Evolutionary conservation across 139 green algal species (phyloP), one percentile per base, ranked within the genome.

Genomic region (Ulvella scutata): DNA sequence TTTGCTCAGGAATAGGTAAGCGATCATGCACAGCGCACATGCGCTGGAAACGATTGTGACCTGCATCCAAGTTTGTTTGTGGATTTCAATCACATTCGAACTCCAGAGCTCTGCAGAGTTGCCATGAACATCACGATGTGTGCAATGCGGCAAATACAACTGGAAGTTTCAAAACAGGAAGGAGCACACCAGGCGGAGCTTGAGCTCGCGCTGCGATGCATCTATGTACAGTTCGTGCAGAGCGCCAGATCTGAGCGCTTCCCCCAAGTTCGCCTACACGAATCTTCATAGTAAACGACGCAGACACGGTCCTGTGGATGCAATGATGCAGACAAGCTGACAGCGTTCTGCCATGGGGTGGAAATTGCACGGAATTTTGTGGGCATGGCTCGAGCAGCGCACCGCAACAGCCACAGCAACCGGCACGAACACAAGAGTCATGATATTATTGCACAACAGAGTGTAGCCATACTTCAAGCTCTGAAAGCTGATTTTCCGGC

Each of bases 1-100:
- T 17, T 76, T 85, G 28, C 88, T 86, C 3, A 91, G 83, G 13
- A 95, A 72, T 43, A 90, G 80, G 77, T 91, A 96, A 35, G 76
- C 74, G 4, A 86, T 84, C 28, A 83, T 80, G 3, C 80, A 77
- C 34, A 97, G 77, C n/a, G 90, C 43, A n/a, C 85, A 75, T 39
- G 82, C 82, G 67, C 82, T 88, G 4, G 35, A 34, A 29, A 92
- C 78, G 38, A 93, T 90, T 0, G 87, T 90, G 9, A 93, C 80
- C 89, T 93, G 83, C 72, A 82, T n/a, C n/a, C n/a, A n/a, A n/a
- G n/a, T n/a, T n/a, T n/a, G n/a, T n/a, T n/a, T n/a, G n/a, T n/a
- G n/a, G n/a, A n/a, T n/a, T n/a, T n/a, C n/a, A n/a, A n/a, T n/a
- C n/a, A n/a, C n/a, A n/a, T n/a, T n/a, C n/a, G n/a, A n/a, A n/a